phyloP scores from a whole-genome alignment of 768 basidiomycete species.

The Kwoniella dendrophila region DNA sequence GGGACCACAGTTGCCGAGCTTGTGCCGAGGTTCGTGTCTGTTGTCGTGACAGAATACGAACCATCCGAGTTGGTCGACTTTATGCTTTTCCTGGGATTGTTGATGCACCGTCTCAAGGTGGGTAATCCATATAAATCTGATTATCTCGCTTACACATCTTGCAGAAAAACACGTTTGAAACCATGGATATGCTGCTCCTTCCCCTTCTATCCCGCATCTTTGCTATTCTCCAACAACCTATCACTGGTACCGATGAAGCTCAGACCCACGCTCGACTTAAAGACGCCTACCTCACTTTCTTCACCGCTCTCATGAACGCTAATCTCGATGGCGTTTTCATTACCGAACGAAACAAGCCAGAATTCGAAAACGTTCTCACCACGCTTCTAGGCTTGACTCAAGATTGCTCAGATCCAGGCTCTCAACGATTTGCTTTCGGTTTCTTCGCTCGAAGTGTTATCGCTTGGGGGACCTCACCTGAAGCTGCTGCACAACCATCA shows the following conservation, averaged over 20 bases:
- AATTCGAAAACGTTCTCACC: conserved; percentile 71
- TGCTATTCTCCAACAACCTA: conserved; percentile 74
- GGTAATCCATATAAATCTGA: conserved; percentile 14
- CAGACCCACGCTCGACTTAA: conserved; percentile 77
- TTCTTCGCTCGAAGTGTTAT: conserved; percentile 64
- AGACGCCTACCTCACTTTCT: conserved; percentile 79
- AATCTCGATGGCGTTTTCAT: conserved; percentile 81
- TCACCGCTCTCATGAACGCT: conserved; percentile 78
- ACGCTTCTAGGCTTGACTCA: conserved; percentile 72
- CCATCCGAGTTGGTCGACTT: conserved; percentile 91
- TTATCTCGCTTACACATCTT: not conserved
- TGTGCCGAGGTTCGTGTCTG: conserved; percentile 84
- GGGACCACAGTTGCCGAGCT: conserved; percentile 82
- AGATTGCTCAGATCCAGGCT: conserved; percentile 72
- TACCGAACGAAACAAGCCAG: conserved; percentile 74
- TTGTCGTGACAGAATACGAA: conserved; percentile 88
- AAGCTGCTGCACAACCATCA: conserved; percentile 35
- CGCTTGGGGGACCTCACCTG: conserved; percentile 56
- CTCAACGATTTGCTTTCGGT: conserved; percentile 76
- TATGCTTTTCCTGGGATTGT: conserved; percentile 87
- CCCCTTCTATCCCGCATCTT: conserved; percentile 83
- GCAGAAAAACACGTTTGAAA: conserved; percentile 80
- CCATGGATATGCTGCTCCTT: conserved; percentile 84
- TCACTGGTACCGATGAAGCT: conserved; percentile 82
- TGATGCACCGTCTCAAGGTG: conserved; percentile 90